Evolutionary conservation across 495 filamentous ascomycete genomes (phyloP).

Genomic region (Neurospora sp.): DNA sequence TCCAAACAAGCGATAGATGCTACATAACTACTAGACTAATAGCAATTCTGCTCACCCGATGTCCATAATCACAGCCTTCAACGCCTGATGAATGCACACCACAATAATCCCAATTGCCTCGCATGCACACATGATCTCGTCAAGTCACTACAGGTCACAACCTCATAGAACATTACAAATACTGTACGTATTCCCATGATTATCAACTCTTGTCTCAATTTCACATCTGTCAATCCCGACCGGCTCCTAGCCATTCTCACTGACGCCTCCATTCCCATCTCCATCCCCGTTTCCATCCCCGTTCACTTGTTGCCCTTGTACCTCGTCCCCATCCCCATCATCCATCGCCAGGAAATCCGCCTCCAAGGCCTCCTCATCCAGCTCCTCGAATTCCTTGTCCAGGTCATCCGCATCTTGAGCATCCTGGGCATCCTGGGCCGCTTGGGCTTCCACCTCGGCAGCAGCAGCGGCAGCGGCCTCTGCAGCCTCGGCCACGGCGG

Average conservation of each 20-base stretch:
- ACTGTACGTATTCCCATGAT: not conserved
- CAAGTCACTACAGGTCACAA: not conserved
- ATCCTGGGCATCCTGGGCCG: conserved; percentile 8
- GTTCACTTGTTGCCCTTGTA: not conserved
- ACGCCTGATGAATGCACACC: not conserved
- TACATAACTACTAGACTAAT: not conserved
- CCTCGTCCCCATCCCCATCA: conserved; percentile 30
- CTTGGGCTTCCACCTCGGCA: not conserved
- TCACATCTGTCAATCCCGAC: not conserved
- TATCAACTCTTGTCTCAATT: not conserved
- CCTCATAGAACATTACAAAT: not conserved
- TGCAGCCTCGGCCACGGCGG: not conserved
- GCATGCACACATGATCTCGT: not conserved
- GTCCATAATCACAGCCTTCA: not conserved
- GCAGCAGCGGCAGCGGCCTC: not conserved
- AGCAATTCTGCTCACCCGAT: not conserved
- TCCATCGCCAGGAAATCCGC: conserved; percentile 59
- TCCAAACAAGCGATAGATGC: not conserved
- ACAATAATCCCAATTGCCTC: not conserved
- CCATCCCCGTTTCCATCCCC: not conserved
- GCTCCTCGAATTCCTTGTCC: conserved; percentile 28
- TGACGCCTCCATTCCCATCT: not conserved
- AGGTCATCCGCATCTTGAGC: conserved; percentile 1
- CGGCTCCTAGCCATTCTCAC: conserved; percentile 8
- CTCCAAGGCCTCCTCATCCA: conserved; percentile 55